Percentiles rank a stretch among this genome's conserved stretches.
phyloP scores from a whole-genome alignment of 1,139 yeast genomes.

The Blastobotrys aristatus region DNA sequence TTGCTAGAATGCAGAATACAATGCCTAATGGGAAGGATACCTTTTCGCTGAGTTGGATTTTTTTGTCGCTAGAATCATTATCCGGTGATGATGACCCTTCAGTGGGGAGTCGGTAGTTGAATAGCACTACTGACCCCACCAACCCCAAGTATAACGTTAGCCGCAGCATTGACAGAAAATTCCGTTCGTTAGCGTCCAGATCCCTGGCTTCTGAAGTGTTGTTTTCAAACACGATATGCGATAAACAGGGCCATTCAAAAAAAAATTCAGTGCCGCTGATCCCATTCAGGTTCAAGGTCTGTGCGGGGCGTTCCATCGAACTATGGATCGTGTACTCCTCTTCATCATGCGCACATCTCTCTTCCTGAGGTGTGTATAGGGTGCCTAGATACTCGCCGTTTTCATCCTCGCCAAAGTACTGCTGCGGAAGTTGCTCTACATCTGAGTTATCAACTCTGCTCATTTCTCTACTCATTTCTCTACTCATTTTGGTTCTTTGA shows the following conservation, averaged over 20 bases:
- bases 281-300: constrained; percentile 10
- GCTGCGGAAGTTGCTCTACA: background rate
- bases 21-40: constrained; percentile 21
- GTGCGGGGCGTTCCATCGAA: constrained; percentile 12
- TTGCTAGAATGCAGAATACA: constrained; percentile 22
- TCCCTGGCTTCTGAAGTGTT: constrained; percentile 35
- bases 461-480: background rate
- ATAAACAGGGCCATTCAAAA: constrained; percentile 3
- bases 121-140: constrained; percentile 29
- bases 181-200: constrained; percentile 34
- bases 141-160: constrained; percentile 27
- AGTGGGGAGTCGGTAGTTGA: constrained; percentile 20
- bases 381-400: background rate
- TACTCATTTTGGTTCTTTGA: background rate
- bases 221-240: constrained; percentile 26
- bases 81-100: background rate
- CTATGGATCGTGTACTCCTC: background rate
- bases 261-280: constrained; percentile 12
- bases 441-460: background rate
- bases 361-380: background rate
- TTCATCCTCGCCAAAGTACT: background rate
- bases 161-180: constrained; percentile 29
- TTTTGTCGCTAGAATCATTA: background rate
- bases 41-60: constrained; percentile 5
- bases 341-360: constrained; percentile 5